A percentile compares a stretch with the other conserved stretches of the same genome.
Evolutionary conservation across 1,284 basidiomycete species (phyloP).

Genomic region (Heterobasidion irregulare): DNA sequence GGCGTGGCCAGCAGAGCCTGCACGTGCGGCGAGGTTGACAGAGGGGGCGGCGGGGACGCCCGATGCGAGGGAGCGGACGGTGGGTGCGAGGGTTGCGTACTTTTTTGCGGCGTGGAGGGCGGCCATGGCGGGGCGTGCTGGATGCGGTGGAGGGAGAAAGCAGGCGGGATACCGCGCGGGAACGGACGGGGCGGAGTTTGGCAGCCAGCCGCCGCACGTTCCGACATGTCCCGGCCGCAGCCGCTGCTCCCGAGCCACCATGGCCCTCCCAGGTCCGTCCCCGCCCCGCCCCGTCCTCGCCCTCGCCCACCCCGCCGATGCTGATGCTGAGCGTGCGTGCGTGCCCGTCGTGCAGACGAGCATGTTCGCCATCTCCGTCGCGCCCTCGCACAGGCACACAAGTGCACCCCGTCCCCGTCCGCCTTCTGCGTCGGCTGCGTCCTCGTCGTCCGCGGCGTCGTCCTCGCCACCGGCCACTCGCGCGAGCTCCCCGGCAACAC

Average conservation of each 20-base stretch:
- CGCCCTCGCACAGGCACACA: slow-evolving; percentile 68
- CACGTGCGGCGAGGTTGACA: slow-evolving; percentile 62
- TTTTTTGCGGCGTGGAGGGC: slow-evolving; percentile 54
- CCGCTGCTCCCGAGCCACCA: not conserved
- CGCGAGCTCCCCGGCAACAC: slow-evolving; percentile 93
- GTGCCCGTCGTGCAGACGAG: slow-evolving; percentile 15
- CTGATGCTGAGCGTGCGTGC: not conserved
- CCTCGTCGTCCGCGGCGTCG: slow-evolving; percentile 48
- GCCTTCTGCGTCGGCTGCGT: slow-evolving; percentile 97
- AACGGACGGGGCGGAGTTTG: slow-evolving; percentile 2
- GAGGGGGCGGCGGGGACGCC: slow-evolving; percentile 66
- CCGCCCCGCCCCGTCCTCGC: not conserved
- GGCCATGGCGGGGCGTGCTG: slow-evolving; percentile 39
- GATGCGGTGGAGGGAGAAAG: not conserved
- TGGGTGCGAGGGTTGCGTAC: slow-evolving; percentile 77
- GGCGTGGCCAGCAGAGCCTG: slow-evolving; percentile 44
- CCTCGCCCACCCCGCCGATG: not conserved
- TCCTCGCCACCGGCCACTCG: slow-evolving; percentile 83
- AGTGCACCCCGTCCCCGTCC: slow-evolving; percentile 64
- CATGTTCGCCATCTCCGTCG: slow-evolving; percentile 48
- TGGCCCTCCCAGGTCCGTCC: not conserved
- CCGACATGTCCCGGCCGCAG: not conserved
- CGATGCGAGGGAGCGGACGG: slow-evolving; percentile 67
- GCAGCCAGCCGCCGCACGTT: not conserved
- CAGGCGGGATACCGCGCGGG: not conserved